Evolutionary conservation across 2,329 filamentous ascomycete species (phyloP), one percentile per base, ranked within the genome.

Genomic region (Xylariaceae sp.): DNA sequence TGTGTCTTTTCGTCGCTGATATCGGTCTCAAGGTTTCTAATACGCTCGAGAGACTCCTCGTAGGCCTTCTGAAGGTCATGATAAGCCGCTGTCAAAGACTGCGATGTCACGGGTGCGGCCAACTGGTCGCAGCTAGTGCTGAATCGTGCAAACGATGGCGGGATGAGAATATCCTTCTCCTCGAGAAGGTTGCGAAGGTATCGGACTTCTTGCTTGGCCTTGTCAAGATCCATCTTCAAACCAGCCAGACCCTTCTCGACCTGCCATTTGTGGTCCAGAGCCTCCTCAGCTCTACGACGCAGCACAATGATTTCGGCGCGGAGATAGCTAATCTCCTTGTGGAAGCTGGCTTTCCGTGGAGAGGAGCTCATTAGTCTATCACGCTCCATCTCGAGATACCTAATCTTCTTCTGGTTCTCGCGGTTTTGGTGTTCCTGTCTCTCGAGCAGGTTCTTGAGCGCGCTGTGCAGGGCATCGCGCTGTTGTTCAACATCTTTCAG

Each of bases 161-260:
- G 86, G 23, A 89, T 85, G 47, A 87, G 79, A 57, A 92, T 91
- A 69, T 97, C 92, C 66, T 92, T 89, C 72, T 96, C 90, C 62
- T 87, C 79, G 17, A 97, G 81, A 30, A 97, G 79, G 37, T 79
- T 83, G 49, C 90, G 86, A 47, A 99, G 81, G n/a, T 89, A 89
- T 47, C 84, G 80, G 35, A 96, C 96, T 76, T 99, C 94, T 72
- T 94, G 89, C 74, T 97, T 91, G 30, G 94, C 92, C 63, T 92
- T 89, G 74, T 97, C 94, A 48, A 99, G 84, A 71, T 97, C 93
- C 89, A 96, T 97, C 77, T 96, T 96, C 58, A 97, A 77, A 57
- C 92, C 91, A 55, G 85, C 83, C 1, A 97, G 78, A 15, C 91
- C 91, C 75, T 95, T 95, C 75, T 97, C 93, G 62, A 92, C 93